Conservation (phyloP, 129 eudicot species). For the Tagetes erecta region DNA sequence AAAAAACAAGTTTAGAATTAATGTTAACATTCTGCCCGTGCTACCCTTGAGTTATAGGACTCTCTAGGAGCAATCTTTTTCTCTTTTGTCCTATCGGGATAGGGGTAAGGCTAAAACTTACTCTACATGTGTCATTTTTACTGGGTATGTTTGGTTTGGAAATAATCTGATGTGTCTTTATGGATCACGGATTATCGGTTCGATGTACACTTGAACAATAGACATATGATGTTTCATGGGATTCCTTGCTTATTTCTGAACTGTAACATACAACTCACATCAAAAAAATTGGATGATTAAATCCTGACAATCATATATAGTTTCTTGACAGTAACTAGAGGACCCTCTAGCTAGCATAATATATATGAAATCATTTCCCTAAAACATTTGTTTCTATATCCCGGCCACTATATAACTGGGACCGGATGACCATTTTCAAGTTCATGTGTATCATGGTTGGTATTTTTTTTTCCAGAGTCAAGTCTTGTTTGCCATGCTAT, state of each 20-base stretch:
- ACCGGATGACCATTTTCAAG: slow-evolving; percentile 12
- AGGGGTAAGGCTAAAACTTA: too few relatives aligned
- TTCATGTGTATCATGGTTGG: not conserved
- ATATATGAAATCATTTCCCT: slow-evolving; percentile 3
- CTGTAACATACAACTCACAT: slow-evolving; percentile 9
- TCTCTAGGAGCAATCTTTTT: too few relatives aligned
- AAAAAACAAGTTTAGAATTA: slow-evolving; percentile 5
- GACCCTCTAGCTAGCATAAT: not conserved
- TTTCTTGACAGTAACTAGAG: not conserved
- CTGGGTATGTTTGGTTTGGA: too few relatives aligned
- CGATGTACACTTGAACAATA: slow-evolving; percentile 9
- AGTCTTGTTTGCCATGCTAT: slow-evolving; percentile 11
- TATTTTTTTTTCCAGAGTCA: not conserved
- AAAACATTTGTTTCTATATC: not conserved
- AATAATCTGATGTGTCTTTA: not conserved
- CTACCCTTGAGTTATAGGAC: too few relatives aligned
- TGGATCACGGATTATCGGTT: not conserved
- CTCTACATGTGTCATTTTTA: too few relatives aligned
- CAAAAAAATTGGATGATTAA: slow-evolving; percentile 10
- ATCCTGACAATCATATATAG: not conserved
- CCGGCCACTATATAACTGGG: slow-evolving; percentile 17
- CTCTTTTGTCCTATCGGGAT: too few relatives aligned
- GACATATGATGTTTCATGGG: slow-evolving; percentile 28
- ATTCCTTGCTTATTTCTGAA: slow-evolving; percentile 20
- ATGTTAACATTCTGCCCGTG: not conserved